Base-by-base conservation (phyloP, 139 green algal species). In the Ulvella scutata region DNA sequence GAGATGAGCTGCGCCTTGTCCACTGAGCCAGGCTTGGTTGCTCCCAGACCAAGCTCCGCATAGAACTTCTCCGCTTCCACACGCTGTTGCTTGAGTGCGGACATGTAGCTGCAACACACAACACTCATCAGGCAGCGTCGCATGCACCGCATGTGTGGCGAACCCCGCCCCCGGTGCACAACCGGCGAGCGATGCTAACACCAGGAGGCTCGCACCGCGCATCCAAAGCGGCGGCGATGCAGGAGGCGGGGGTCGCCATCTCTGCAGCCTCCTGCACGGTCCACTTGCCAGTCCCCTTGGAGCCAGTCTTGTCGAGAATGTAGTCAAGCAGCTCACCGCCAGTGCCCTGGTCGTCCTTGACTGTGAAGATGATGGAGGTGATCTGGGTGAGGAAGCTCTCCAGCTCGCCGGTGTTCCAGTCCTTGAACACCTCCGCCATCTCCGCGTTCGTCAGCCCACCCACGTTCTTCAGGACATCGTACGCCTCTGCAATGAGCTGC, bases 221-320 rank as follows among this genome's bases (percentile, higher is more conserved):
- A 62, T 99, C 95, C 38, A 99, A 86, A 0, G 95, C 91, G 0
- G 95, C 86, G 29, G 90, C 90, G 79, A 99, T 98, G 74, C 93
- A 98, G 77, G 95, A 94, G 0, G 90, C 90, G 35, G 95, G 91
- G 29, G 97, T 86, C 3, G 83, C 82, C 44, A 99, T 88, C 84
- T 99, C 95, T 0, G 95, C 95, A 0, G 94, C 95, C 79, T 98
- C 91, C 90, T 99, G 95, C 61, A 99, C 92, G 2, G 95, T 99
- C 95, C 95, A 99, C 83, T 99, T 99, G 78, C 95, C 92, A 40
- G 93, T 98, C 62, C 93, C 94, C 87, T 99, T 99, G 86, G 92
- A 93, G 60, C 95, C 95, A 3, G 95, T 98, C 89, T 98, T 95
- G 84, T 99, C 95, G 73, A 97, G 83, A 72, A 99, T 93, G 78